Evolutionary conservation across 139 green algal genomes (phyloP).

Genomic region (Asterochloris erici): DNA sequence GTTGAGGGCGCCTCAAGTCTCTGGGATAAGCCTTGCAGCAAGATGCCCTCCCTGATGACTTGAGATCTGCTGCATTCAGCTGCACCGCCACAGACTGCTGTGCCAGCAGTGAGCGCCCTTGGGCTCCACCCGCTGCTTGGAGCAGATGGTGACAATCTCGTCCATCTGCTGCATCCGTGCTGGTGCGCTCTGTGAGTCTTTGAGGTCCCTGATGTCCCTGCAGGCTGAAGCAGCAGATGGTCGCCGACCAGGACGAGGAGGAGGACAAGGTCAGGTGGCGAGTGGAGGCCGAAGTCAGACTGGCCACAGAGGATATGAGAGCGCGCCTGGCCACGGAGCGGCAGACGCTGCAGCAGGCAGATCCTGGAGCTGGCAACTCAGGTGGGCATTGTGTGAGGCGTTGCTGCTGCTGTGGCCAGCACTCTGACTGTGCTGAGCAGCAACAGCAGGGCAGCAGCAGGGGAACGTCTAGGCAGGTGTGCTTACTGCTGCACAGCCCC

Average conservation of each 20-base stretch:
- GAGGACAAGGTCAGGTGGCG: conserved; percentile 39
- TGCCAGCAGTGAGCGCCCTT: too few species aligned
- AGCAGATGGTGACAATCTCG: background rate
- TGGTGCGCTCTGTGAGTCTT: too few species aligned
- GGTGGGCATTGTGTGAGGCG: background rate
- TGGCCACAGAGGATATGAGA: conserved; percentile 1
- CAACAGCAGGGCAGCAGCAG: too few species aligned
- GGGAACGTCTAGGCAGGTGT: too few species aligned
- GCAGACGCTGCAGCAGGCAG: conserved; percentile 5
- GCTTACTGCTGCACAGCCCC: too few species aligned
- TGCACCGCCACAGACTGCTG: background rate
- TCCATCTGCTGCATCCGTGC: background rate
- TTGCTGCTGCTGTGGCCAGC: too few species aligned
- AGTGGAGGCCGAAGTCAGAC: conserved; percentile 29
- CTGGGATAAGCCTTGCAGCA: background rate
- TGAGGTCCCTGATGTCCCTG: background rate
- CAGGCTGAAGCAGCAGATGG: conserved; percentile 55
- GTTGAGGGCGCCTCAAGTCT: too few species aligned
- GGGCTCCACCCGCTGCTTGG: background rate
- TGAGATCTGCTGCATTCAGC: background rate
- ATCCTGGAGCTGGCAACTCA: background rate
- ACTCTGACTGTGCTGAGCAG: too few species aligned
- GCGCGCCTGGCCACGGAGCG: too few species aligned
- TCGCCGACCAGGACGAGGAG: conserved; percentile 45
- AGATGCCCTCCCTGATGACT: background rate